Conservation (phyloP, 129 eudicot genomes). For the Pseudognaphalium luteoalbum region DNA sequence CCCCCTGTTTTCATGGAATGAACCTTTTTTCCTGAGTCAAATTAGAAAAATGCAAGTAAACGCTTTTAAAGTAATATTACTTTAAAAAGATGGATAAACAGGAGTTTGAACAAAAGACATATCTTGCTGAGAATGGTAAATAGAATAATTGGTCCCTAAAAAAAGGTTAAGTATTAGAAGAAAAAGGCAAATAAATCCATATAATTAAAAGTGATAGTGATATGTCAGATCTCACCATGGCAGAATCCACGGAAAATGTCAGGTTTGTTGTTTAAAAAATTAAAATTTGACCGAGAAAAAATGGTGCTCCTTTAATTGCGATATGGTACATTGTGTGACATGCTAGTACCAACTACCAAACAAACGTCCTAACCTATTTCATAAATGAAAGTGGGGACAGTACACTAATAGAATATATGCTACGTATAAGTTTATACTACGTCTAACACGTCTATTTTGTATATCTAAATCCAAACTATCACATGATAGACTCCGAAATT, state of each 20-base stretch:
- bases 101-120: background rate
- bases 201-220: conserved; percentile 25
- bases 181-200: conserved; percentile 13
- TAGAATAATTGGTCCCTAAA: background rate
- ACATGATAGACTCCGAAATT: background rate
- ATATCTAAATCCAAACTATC: background rate
- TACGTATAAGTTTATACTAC: background rate
- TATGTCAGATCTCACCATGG: conserved; percentile 19
- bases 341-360: background rate
- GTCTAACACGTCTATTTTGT: background rate
- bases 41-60: background rate
- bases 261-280: conserved; percentile 24
- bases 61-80: background rate
- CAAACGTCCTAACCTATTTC: conserved; percentile 29
- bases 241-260: conserved; percentile 31
- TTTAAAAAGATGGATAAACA: background rate
- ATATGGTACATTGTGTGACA: conserved; percentile 39
- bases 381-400: conserved; percentile 36
- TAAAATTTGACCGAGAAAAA: conserved; percentile 11
- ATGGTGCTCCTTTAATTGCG: conserved; percentile 21
- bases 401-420: too few species aligned
- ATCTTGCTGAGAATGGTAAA: conserved; percentile 4
- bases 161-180: background rate
- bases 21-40: background rate
- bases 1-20: background rate